Evolutionary conservation across 225 moss, liverwort and hornwort genomes (phyloP).

Genomic region (Anthoceros angustus): DNA sequence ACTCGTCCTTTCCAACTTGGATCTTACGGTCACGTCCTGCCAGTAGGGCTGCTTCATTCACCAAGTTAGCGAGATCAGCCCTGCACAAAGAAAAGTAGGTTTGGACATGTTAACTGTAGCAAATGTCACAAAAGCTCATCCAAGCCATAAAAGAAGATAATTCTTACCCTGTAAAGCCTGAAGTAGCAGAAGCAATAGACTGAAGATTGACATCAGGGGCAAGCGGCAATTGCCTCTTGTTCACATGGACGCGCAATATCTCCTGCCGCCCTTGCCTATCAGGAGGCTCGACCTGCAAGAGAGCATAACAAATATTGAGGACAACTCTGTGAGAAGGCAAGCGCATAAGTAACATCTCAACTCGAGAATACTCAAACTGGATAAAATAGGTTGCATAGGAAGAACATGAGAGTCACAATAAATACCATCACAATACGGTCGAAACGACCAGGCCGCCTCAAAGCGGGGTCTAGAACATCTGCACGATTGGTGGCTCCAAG

Average conservation of each 20-base stretch:
- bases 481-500: slow-evolving; percentile 93
- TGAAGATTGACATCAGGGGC: slow-evolving; percentile 68
- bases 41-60: slow-evolving; percentile 85
- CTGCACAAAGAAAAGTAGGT: slow-evolving; percentile 18
- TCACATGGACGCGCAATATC: slow-evolving; percentile 73
- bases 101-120: neutral
- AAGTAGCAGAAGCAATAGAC: slow-evolving; percentile 78
- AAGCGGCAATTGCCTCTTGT: slow-evolving; percentile 74
- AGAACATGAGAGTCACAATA: neutral
- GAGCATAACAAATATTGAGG: too few species aligned
- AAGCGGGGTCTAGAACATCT: slow-evolving; percentile 86
- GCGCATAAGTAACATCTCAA: neutral
- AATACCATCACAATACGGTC: slow-evolving; percentile 85
- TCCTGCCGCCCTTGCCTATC: slow-evolving; percentile 85
- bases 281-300: slow-evolving; percentile 72
- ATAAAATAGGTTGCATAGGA: neutral
- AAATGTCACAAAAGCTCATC: neutral
- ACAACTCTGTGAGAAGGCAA: neutral
- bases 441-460: slow-evolving; percentile 89
- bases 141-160: neutral
- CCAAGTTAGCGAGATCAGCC: slow-evolving; percentile 91
- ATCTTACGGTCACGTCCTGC: slow-evolving; percentile 76
- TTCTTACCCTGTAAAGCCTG: slow-evolving; percentile 80
- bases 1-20: slow-evolving; percentile 63
- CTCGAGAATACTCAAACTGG: too few species aligned